phyloP scores from a whole-genome alignment of 345 rosid species.

The Pistacia integerrima region DNA sequence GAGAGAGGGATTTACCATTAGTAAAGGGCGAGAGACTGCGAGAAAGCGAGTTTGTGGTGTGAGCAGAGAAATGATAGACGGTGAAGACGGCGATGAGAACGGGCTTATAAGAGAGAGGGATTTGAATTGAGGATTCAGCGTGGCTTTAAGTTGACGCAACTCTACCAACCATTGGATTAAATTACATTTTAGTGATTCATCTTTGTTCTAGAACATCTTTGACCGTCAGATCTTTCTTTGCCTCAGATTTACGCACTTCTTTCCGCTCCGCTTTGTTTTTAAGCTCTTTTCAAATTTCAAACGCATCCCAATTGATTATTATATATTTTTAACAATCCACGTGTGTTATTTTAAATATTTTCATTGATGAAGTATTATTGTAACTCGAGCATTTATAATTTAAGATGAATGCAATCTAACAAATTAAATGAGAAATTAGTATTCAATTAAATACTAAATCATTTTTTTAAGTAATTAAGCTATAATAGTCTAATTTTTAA shows the following conservation, averaged over 20 bases:
- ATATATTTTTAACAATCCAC: too few relatives aligned
- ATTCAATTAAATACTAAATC: too few relatives aligned
- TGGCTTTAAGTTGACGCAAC: conserved; percentile 51
- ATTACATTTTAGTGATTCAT: not conserved
- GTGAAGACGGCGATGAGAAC: conserved; percentile 16
- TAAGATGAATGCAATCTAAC: too few relatives aligned
- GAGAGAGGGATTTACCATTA: conserved; percentile 19
- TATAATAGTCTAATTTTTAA: too few relatives aligned
- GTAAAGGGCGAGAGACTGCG: not conserved
- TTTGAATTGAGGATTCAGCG: conserved; percentile 21
- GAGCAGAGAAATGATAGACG: conserved; percentile 17
- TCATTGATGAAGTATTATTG: too few relatives aligned
- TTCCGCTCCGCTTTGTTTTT: not conserved
- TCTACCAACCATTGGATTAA: conserved; percentile 44
- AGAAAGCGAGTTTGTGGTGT: not conserved
- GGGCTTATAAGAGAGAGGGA: conserved; percentile 20
- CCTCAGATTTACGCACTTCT: conserved; percentile 18
- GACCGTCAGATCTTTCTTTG: conserved; percentile 43
- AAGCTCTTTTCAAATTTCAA: not conserved
- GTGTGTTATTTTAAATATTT: too few relatives aligned
- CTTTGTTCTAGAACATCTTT: conserved; percentile 7
- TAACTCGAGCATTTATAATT: too few relatives aligned
- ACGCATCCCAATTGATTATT: not conserved
- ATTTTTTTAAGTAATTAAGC: too few relatives aligned
- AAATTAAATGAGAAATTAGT: too few relatives aligned